Percentiles rank a stretch among this genome's conserved stretches.
Evolutionary conservation across 169 alveolate genomes (phyloP).

Genomic region (Eimeria sp.): DNA sequence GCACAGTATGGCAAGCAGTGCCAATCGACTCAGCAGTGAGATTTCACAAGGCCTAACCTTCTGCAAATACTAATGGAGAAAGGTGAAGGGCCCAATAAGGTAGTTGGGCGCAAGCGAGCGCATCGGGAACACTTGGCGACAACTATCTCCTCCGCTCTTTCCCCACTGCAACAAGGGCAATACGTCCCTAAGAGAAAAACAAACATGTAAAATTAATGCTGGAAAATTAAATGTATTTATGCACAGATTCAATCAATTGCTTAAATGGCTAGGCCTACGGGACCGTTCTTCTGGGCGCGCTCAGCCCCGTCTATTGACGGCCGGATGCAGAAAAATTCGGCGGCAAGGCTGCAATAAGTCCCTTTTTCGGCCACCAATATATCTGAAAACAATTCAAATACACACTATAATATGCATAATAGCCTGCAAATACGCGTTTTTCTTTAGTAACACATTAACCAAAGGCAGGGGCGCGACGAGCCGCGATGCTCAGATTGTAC

Average conservation of each 20-base stretch:
- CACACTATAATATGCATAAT: background rate
- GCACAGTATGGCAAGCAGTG: background rate
- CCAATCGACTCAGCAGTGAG: background rate
- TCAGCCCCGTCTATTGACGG: slow-evolving; percentile 14
- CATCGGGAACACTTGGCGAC: background rate
- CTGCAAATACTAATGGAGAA: background rate
- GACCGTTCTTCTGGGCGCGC: background rate
- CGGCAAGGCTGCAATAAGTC: background rate
- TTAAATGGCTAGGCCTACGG: background rate
- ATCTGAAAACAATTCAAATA: background rate
- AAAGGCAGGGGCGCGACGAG: background rate
- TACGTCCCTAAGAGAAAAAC: background rate
- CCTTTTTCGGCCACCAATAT: background rate
- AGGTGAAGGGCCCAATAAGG: background rate
- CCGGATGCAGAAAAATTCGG: background rate
- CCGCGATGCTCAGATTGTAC: background rate
- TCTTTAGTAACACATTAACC: background rate
- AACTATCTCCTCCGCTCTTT: background rate
- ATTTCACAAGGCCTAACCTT: background rate
- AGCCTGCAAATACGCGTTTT: background rate
- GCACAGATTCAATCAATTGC: background rate
- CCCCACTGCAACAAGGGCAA: background rate
- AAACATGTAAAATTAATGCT: background rate
- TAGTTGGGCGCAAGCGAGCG: background rate
- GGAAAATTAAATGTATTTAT: background rate